Evolutionary conservation across 106 monocot genomes (phyloP), one percentile per base, ranked within the genome.

Genomic region (Acanthochlamys bracteata): DNA sequence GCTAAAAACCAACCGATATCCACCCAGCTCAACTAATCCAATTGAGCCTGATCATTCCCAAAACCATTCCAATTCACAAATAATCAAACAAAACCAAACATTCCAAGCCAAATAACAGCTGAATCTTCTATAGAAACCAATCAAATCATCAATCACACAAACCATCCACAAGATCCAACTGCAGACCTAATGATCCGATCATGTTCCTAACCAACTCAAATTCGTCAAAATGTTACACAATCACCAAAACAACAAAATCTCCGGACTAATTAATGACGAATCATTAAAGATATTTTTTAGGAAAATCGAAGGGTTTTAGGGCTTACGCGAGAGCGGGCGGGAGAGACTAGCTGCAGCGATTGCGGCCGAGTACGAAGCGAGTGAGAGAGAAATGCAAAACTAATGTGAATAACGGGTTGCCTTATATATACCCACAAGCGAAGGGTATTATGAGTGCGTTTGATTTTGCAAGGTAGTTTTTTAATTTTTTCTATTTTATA

Each of bases 311-410:
- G 19, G 63, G 45, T 9, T 21, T 63, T 41, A 14, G 21, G 43
- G 23, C 45, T 63, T 63, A 63, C 63, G n/a, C 42, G n/a, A 45
- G 23, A 23, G 45, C 20, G 14, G 63, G 22, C n/a, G 63, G n/a
- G 10, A 7, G 40, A 39, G 61, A 61, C 39, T 6, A 9, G 63
- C 12, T 21, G 19, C 39, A 20, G 45, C 20, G 42, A 21, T 14
- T 19, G 61, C 40, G 40, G 61, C 40, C 39, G 61, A 40, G 13
- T 17, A 7, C 40, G 39, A 14, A 41, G 26, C 40, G 61, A 43
- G 22, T 45, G 63, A 63, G 63, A 59, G 25, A 25, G 25, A 25
- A 24, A 16, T 14, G 20, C n/a, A 55, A n/a, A n/a, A n/a, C n/a
- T n/a, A 17, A 49, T 14, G 49, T 3, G 17, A 49, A 4, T 14